phyloP scores from a whole-genome alignment of 2,329 filamentous ascomycete genomes.

The Zalaria obscura region DNA sequence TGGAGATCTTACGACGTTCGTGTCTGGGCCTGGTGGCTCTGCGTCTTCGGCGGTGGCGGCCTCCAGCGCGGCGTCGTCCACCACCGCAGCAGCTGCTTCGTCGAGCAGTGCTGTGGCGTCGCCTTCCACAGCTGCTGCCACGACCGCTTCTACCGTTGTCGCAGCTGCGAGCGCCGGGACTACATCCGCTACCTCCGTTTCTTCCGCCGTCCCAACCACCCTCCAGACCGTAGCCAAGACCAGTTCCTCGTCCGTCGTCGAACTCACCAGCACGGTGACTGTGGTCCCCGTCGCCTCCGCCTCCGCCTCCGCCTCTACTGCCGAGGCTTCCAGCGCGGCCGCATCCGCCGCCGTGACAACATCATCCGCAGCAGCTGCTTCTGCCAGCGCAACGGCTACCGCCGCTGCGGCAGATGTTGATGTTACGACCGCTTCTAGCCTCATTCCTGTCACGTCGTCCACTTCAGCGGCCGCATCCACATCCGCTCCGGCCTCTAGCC shows the following conservation, averaged over 20 bases:
- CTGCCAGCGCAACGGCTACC: neutral
- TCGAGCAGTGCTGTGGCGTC: neutral
- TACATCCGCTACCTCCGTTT: neutral
- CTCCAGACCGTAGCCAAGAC: constrained; percentile 1
- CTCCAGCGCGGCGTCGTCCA: constrained; percentile 2
- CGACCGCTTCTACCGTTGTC: neutral
- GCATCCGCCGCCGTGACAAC: neutral
- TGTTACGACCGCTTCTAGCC: neutral
- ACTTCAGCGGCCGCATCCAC: too few relatives aligned
- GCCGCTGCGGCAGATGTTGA: constrained; percentile 1
- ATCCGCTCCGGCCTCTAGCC: too few relatives aligned
- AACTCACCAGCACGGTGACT: neutral
- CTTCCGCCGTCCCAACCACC: neutral
- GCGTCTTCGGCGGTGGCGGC: neutral
- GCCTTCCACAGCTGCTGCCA: neutral
- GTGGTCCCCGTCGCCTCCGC: neutral
- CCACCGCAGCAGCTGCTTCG: neutral
- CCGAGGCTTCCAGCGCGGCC: neutral
- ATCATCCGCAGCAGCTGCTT: neutral
- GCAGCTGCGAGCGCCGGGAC: neutral
- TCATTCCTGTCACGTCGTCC: too few relatives aligned
- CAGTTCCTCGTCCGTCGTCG: neutral
- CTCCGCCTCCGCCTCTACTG: neutral
- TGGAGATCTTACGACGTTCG: constrained; percentile 23
- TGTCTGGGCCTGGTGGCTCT: constrained; percentile 9